Percentiles rank a stretch among this genome's conserved stretches.
phyloP scores from a whole-genome alignment of 495 filamentous ascomycete genomes.

The Bacidia rubella region DNA sequence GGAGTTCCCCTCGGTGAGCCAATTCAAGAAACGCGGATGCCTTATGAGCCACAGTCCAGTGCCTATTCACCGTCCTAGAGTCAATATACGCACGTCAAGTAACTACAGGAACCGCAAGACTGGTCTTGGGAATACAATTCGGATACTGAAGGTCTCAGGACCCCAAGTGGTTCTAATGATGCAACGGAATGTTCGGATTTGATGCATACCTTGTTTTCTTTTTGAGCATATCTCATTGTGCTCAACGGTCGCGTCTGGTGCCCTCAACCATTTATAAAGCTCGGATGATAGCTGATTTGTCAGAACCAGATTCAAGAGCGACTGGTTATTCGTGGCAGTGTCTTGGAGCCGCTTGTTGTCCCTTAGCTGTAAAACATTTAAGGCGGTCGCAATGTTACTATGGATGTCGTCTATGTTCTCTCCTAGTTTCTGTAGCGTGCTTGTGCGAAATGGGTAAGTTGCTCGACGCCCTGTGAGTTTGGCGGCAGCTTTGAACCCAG shows the following conservation, averaged over 20 bases:
- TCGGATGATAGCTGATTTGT: constrained; percentile 17
- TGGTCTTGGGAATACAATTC: too few species aligned
- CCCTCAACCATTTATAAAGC: constrained; percentile 22
- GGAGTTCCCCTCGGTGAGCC: constrained; percentile 24
- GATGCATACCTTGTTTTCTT: too few species aligned
- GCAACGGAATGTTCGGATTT: too few species aligned
- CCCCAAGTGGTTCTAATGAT: too few species aligned
- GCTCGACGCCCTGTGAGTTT: constrained; percentile 13
- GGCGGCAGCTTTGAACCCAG: constrained; percentile 9
- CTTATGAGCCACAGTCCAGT: constrained; percentile 27
- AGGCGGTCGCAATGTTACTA: constrained; percentile 19
- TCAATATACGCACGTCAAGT: too few species aligned
- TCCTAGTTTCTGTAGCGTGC: constrained; percentile 24
- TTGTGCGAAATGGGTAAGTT: constrained; percentile 24
- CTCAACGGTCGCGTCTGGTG: constrained; percentile 22
- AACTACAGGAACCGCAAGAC: too few species aligned
- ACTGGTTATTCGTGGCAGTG: constrained; percentile 14
- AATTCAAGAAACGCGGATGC: constrained; percentile 18
- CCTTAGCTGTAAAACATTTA: constrained; percentile 21
- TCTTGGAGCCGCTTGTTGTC: constrained; percentile 12
- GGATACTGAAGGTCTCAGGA: too few species aligned
- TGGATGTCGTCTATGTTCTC: constrained; percentile 22
- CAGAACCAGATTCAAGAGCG: constrained; percentile 13
- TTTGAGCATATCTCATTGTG: constrained; percentile 21
- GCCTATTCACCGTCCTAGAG: too few species aligned